Base-by-base conservation (phyloP, 768 basidiomycete species). In the Kwoniella heveanensis region DNA sequence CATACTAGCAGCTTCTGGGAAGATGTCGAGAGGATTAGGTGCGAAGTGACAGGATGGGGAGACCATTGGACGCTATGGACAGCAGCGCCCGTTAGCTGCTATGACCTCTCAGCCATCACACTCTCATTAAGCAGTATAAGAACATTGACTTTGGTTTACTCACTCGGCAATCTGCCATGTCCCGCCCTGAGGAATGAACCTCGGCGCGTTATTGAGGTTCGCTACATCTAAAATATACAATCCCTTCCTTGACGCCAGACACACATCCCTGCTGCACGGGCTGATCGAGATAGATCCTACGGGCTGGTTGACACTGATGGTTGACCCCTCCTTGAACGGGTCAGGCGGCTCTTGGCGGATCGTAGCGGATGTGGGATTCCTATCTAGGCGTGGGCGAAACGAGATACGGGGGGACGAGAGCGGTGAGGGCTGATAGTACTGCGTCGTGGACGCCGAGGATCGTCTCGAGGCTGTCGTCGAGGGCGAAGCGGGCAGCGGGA, bases 161-260 rank as follows among this genome's bases (percentile, higher is more conserved):
- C 62, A 77, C 74, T 81, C 80, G 13, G 81, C 80, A 27, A 96
- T 92, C 71, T 95, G 91, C 92, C 93, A 97, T 5, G 90, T 91
- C 0, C 93, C 94, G 1, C 92, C 92, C 80, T 99, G 94, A 15
- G 95, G 95, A 9, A 99, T 84, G 76, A 95, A 97, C 13, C 95
- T 85, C 24, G 96, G 96, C 0, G 92, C 85, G 66, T 90, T 87
- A 19, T 90, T 83, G 1, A 92, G 91, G 13, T 89, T 86, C 65
- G 92, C 88, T 17, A 99, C 84, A 82, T 98, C 96, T 64, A 99
- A 90, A 61, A 98, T 92, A 77, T 90, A 98, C 17, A 99, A 83
- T 0, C 95, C 95, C 60, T 92, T 88, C 4, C 94, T 88, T 9
- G 80, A 79, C 54, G 92, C 94, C 49, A 97, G 85, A 2, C 92